These are phyloP conservation scores for Aspergillus pseudoterreus DNA, from an alignment of 2,329 filamentous ascomycete species.

Conservation along the genomic window DNA sequence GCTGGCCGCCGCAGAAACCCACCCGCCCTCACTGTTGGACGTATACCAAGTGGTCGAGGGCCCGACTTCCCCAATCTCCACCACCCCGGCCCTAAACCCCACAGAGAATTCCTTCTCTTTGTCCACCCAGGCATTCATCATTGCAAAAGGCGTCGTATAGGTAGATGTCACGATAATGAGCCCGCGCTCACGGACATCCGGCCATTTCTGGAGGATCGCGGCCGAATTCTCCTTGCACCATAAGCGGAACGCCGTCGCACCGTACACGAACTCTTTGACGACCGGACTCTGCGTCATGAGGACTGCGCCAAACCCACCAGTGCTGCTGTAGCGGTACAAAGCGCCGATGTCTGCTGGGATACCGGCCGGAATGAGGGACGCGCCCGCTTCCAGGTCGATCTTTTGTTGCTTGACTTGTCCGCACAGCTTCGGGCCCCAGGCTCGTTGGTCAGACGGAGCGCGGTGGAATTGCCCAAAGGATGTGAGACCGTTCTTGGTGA, in stretches of 20 bases:
- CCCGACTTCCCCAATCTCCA: slow-evolving; percentile 4
- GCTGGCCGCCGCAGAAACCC: neutral
- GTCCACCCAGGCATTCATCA: slow-evolving; percentile 5
- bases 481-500: slow-evolving; percentile 1
- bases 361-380: neutral
- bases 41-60: slow-evolving; percentile 4
- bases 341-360: slow-evolving; percentile 3
- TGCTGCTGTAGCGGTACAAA: slow-evolving; percentile 3
- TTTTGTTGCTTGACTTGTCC: slow-evolving; percentile 1
- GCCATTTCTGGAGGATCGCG: neutral
- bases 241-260: slow-evolving; percentile 1
- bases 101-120: slow-evolving; percentile 1
- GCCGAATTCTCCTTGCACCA: slow-evolving; percentile 5
- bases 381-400: neutral
- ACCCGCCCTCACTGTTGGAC: slow-evolving; percentile 1
- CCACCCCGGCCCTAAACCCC: slow-evolving; percentile 1
- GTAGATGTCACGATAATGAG: slow-evolving; percentile 4
- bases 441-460: neutral
- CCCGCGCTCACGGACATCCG: slow-evolving; percentile 3
- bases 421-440: slow-evolving; percentile 4
- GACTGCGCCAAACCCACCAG: slow-evolving; percentile 1
- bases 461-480: slow-evolving; percentile 1
- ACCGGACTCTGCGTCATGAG: slow-evolving; percentile 5
- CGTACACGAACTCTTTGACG: slow-evolving; percentile 5
- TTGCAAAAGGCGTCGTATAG: slow-evolving; percentile 1